Evolutionary conservation across 176 grass and related monocot genomes (phyloP), one percentile per base, ranked within the genome.

Genomic region (Thalia dealbata): DNA sequence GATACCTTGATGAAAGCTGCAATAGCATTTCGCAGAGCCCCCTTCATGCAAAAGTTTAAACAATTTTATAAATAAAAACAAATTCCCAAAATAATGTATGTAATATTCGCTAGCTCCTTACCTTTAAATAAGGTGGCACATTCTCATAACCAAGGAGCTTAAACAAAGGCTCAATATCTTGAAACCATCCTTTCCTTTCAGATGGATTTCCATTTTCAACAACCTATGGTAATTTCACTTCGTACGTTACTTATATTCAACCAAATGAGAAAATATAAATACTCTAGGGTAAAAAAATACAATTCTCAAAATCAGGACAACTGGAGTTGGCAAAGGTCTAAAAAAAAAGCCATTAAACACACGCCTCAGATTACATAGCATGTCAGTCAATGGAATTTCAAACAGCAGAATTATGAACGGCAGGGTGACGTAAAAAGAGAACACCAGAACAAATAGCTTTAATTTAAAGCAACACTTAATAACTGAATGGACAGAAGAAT

Each of bases 61-160:
- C 27, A n/a, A 68, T 14, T 19, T 13, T 64, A 61, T 32, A 70
- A 24, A 10, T 51, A 65, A 50, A 71, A 54, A 21, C 23, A 30
- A 30, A 15, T 4, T 43, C 2, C 32, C 7, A 68, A 18, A 21
- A 22, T n/a, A 22, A 68, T 1, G 16, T 23, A 43, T 11, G 43
- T 12, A 22, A 1, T 43, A 42, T 18, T 6, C 23, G 44, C 3
- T 11, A 68, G 38, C 9, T 45, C 38, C 64, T 50, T 75, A 97
- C 93, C 93, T 97, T 97, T 77, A 97, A 85, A 82, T 86, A 97
- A 21, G 89, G 93, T n/a, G 93, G 89, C 66, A 97, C 89, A 80
- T 92, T 97, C 79, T 97, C 89, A 79, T 92, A 97, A 79, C 89
- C 78, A 29, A 97, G 93, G 83, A 97, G 93, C 76, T 92, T 97